Evolutionary conservation across 805 yeast genomes (phyloP).

Genomic region (Candida cerambycidarum): DNA sequence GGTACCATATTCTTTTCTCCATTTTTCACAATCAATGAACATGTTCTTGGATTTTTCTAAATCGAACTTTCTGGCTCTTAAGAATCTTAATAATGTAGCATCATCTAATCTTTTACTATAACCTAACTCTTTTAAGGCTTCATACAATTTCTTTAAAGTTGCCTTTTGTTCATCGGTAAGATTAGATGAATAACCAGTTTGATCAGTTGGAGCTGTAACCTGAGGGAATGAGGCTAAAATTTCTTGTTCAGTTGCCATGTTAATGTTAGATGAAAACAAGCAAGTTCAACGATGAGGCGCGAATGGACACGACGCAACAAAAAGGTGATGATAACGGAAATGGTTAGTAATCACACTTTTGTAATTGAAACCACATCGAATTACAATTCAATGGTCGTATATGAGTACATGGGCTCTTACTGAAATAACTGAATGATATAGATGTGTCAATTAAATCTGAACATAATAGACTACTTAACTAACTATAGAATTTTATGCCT

Average conservation of each 20-base stretch:
- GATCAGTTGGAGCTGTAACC: slow-evolving; percentile 57
- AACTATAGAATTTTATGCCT: too few species aligned
- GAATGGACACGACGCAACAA: background rate
- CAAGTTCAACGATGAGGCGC: slow-evolving; percentile 6
- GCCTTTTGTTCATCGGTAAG: slow-evolving; percentile 66
- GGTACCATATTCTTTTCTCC: slow-evolving; percentile 86
- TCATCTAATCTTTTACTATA: slow-evolving; percentile 79
- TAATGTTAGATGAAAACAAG: slow-evolving; percentile 3
- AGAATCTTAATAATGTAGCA: slow-evolving; percentile 79
- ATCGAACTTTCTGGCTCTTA: slow-evolving; percentile 94
- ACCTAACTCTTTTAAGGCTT: slow-evolving; percentile 60
- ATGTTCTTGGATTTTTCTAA: slow-evolving; percentile 71
- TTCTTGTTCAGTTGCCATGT: slow-evolving; percentile 28
- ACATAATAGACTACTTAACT: too few species aligned
- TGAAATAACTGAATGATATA: too few species aligned
- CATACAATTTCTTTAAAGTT: slow-evolving; percentile 57
- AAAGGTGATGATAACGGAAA: background rate
- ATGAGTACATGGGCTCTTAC: too few species aligned
- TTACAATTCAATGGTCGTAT: too few species aligned
- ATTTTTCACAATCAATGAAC: slow-evolving; percentile 83
- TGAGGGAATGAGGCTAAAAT: slow-evolving; percentile 65
- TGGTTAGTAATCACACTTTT: background rate
- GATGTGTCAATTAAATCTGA: too few species aligned
- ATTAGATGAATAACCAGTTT: slow-evolving; percentile 79
- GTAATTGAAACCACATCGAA: too few species aligned